phyloP scores from a whole-genome alignment of 1,139 yeast genomes.

The Blastobotrys elegans region DNA sequence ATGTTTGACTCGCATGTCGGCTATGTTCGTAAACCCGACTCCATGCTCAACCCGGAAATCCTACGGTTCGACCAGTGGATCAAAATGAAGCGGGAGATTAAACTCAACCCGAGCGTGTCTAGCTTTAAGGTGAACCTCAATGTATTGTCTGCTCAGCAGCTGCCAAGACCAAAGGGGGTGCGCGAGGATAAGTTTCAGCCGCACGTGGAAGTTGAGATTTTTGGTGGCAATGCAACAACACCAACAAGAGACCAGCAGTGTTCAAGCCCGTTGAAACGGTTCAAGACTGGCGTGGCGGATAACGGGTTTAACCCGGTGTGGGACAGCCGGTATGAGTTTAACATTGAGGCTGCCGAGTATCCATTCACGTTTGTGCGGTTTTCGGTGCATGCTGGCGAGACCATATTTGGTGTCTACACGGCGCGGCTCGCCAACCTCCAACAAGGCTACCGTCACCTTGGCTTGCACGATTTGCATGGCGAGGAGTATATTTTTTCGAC shows the following conservation, averaged over 20 bases:
- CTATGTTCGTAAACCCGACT: constrained; percentile 68
- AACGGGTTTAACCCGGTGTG: constrained; percentile 89
- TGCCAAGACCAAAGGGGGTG: constrained; percentile 58
- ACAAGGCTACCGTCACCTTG: constrained; percentile 76
- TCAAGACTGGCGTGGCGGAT: constrained; percentile 31
- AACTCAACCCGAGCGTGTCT: not conserved
- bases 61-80: constrained; percentile 11
- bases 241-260: not conserved
- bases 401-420: constrained; percentile 54
- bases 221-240: constrained; percentile 35
- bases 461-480: constrained; percentile 70
- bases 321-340: constrained; percentile 52
- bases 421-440: constrained; percentile 52
- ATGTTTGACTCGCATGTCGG: constrained; percentile 68
- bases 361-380: constrained; percentile 52
- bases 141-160: constrained; percentile 78
- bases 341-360: constrained; percentile 37
- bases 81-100: constrained; percentile 3
- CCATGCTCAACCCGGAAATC: constrained; percentile 9
- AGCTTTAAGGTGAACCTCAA: constrained; percentile 23
- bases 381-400: constrained; percentile 40
- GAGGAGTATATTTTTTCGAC: constrained; percentile 79
- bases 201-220: constrained; percentile 51
- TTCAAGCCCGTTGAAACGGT: not conserved
- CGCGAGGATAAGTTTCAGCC: constrained; percentile 51